These are phyloP conservation scores for Aurinia saxatilis DNA, from an alignment of 345 rosid species.

Conservation along the genomic window DNA sequence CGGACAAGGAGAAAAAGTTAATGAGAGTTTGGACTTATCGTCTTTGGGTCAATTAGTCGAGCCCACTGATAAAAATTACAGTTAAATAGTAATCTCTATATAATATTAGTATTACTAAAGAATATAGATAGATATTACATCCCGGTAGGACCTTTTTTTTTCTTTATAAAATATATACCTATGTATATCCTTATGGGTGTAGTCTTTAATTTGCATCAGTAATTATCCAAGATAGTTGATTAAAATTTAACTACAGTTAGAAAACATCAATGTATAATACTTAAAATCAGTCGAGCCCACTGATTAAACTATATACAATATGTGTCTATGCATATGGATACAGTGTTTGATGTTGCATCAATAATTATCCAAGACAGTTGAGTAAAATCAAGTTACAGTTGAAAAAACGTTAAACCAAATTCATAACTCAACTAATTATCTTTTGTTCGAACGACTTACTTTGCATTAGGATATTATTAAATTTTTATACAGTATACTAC, in stretches of 20 bases:
- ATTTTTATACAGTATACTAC: too few relatives aligned
- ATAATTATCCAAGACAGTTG: constrained; percentile 1
- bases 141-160: too few relatives aligned
- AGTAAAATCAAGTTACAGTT: neutral
- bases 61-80: constrained; percentile 2
- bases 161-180: too few relatives aligned
- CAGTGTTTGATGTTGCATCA: neutral
- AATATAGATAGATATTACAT: too few relatives aligned
- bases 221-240: constrained; percentile 2
- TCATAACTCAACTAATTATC: neutral
- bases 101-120: too few relatives aligned
- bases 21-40: constrained; percentile 13
- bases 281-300: too few relatives aligned
- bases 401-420: neutral
- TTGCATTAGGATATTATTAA: too few relatives aligned
- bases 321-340: neutral
- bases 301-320: too few relatives aligned
- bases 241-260: neutral
- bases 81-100: neutral
- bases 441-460: neutral
- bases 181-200: too few relatives aligned
- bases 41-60: constrained; percentile 11
- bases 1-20: constrained; percentile 20
- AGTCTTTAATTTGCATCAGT: neutral
- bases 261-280: too few relatives aligned